Evolutionary conservation across 495 filamentous ascomycete species (phyloP).

Genomic region (Tuber indicum): DNA sequence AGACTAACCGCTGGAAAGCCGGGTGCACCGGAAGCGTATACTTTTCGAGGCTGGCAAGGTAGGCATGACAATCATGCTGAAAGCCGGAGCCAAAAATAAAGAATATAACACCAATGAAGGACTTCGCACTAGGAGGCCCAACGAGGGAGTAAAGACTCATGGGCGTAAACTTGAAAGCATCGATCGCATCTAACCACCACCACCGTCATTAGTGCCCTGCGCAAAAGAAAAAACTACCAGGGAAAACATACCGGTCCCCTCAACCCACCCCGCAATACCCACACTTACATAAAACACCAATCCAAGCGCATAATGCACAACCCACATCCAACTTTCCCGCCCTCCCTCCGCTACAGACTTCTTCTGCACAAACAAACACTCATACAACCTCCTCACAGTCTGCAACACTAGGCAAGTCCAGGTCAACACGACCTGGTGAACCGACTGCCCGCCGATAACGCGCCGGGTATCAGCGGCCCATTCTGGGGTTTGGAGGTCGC

Average conservation of each 20-base stretch:
- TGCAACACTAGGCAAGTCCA: conserved; percentile 71
- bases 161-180: conserved; percentile 34
- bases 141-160: conserved; percentile 23
- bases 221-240: not conserved
- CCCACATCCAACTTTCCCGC: conserved; percentile 65
- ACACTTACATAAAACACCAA: conserved; percentile 67
- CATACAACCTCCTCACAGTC: conserved; percentile 65
- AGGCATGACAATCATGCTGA: conserved; percentile 74
- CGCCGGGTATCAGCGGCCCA: conserved; percentile 29
- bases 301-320: conserved; percentile 73
- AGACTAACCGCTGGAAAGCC: conserved; percentile 61
- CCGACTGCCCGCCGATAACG: conserved; percentile 48
- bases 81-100: conserved; percentile 69
- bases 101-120: conserved; percentile 54
- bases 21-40: conserved; percentile 68
- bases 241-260: conserved; percentile 60
- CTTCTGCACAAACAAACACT: conserved; percentile 59
- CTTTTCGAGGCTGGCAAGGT: conserved; percentile 72
- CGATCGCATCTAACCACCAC: conserved; percentile 31
- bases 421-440: conserved; percentile 59
- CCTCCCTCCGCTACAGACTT: conserved; percentile 44
- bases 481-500: conserved; percentile 37
- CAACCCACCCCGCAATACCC: conserved; percentile 74
- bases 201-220: conserved; percentile 16
- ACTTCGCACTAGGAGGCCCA: conserved; percentile 52